Base-by-base conservation (phyloP, 805 yeast genomes). In the Saturnispora ahearnii region DNA sequence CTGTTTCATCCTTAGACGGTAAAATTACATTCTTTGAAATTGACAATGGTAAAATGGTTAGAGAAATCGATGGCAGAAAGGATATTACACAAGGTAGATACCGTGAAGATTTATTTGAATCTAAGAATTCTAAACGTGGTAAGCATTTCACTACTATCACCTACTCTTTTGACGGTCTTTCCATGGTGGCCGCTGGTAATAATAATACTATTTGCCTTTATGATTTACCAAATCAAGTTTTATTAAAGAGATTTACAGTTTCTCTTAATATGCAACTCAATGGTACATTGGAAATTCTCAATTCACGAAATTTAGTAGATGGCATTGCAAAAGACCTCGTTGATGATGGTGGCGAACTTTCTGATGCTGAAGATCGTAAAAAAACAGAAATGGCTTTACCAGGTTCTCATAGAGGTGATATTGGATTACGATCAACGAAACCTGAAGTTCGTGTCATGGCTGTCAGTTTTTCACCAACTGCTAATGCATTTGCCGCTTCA, bases 171-270 rank as follows among this genome's bases (percentile, higher is more conserved):
- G 99, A 93, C 69, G 99, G 99, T 1, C 71, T 78, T 50, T 80
- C 87, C 28, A 71, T 93, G 37, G 80, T 90, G 45, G 98, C 96
- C 10, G 99, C 90, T 30, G 99, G 99, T 55, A 87, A 87, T 66
- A 86, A 90, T 62, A 87, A 88, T 61, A 84, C 89, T 45, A 83
- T 93, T 38, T 91, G 98, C 66, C 72, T 93, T 51, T 93, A 93
- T 67, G 98, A 93, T 65, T 76, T 91, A 33, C 79, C 83, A 24
- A 89, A 89, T 62, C 95, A 87, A 63, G 98, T 93, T 3, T 68
- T 93, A 46, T 70, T 93, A 56, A 84, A 78, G 60, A 76, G 90
- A 62, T 90, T 88, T 64, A 79, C 81, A 1, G 89, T 93, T 15
- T 90, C 97, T 10, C 77, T 78, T 59, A 93, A 93, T 65, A 87